These are phyloP conservation scores for Cyclostephanos tholiformis DNA, from an alignment of 108 stramenopile species.

Conservation along the genomic window DNA sequence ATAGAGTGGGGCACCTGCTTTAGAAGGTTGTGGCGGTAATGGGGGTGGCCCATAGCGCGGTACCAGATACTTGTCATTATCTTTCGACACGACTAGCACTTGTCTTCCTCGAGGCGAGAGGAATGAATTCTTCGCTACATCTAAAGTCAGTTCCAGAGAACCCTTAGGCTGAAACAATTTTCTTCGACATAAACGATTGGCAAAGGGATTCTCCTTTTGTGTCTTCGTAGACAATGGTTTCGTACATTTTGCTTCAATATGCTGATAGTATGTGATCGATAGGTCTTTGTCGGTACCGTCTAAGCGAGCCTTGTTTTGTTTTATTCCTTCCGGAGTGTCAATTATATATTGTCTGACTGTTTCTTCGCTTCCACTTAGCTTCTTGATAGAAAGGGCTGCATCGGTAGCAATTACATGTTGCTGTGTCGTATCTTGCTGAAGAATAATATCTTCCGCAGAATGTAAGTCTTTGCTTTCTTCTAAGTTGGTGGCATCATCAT, in stretches of 20 bases:
- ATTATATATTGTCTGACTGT: neutral
- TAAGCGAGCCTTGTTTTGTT: conserved; percentile 12
- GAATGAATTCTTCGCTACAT: neutral
- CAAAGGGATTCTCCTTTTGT: conserved; percentile 11
- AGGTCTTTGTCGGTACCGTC: neutral
- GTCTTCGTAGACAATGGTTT: neutral
- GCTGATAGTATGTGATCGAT: conserved; percentile 14
- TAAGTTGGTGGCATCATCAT: neutral
- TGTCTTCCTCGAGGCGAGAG: neutral
- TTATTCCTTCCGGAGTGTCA: conserved; percentile 9
- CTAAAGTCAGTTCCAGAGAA: neutral
- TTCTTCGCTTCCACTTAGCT: neutral
- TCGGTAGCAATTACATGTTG: neutral
- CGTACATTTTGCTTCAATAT: conserved; percentile 10
- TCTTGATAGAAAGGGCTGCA: neutral
- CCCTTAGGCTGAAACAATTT: conserved; percentile 26
- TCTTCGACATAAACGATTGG: conserved; percentile 25
- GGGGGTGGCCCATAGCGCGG: conserved; percentile 29
- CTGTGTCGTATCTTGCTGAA: neutral
- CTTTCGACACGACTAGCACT: conserved; percentile 25
- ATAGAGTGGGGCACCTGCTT: conserved; percentile 18
- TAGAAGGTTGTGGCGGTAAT: conserved; percentile 17
- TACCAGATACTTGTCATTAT: conserved; percentile 27
- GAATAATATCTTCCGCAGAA: neutral
- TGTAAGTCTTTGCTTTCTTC: neutral